A percentile compares a stretch with the other conserved stretches of the same genome.
phyloP scores from a whole-genome alignment of 1,284 basidiomycete genomes.

The Trametes sp. region DNA sequence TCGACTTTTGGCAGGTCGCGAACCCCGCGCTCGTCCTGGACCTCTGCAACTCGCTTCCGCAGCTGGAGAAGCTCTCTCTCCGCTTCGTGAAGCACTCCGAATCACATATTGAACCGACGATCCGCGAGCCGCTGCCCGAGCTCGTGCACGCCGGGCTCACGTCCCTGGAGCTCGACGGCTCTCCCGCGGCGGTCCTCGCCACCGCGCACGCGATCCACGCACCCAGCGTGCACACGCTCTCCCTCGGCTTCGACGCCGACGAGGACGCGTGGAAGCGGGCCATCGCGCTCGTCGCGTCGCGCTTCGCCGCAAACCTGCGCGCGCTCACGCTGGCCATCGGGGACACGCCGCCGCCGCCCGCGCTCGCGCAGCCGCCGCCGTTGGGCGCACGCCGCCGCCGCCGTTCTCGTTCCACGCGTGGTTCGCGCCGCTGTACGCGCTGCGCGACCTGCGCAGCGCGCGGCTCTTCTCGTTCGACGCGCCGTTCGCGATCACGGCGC shows the following conservation, averaged over 20 bases:
- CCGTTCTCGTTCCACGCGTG: slow-evolving; percentile 8
- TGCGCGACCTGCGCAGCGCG: background rate
- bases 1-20: background rate
- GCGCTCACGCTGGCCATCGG: background rate
- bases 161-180: background rate
- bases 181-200: background rate
- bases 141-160: background rate
- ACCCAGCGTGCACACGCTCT: background rate
- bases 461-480: slow-evolving; percentile 1
- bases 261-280: background rate
- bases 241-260: background rate
- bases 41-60: background rate
- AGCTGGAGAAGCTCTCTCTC: background rate
- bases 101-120: background rate
- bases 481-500: background rate
- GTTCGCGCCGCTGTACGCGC: slow-evolving; percentile 12
- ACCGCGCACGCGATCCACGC: background rate
- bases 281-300: background rate
- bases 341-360: too few species aligned
- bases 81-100: background rate
- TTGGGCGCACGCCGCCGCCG: too few species aligned
- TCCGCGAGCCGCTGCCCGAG: background rate
- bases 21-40: background rate
- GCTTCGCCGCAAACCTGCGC: background rate
- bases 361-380: too few species aligned